Percentiles rank a stretch among this genome's conserved stretches.
These are phyloP conservation scores for Yarrowia galli DNA, from an alignment of 1,139 yeast genomes.

Conservation along the genomic window DNA sequence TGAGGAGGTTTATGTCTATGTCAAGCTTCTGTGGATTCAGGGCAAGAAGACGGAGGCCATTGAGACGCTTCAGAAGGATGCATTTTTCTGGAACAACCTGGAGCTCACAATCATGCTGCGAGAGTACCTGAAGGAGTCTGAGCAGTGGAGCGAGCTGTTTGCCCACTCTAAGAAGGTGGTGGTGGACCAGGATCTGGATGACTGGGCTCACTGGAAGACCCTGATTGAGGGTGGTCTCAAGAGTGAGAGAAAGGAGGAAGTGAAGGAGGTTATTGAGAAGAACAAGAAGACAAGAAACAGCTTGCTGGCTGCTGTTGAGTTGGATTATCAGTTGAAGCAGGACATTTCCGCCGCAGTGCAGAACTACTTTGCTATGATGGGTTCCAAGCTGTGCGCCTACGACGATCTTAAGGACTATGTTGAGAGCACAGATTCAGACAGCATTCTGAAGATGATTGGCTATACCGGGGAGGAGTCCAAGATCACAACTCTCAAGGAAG, in stretches of 20 bases:
- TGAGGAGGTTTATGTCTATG: slow-evolving; percentile 67
- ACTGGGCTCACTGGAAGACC: slow-evolving; percentile 52
- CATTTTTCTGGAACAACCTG: slow-evolving; percentile 58
- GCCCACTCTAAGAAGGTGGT: slow-evolving; percentile 46
- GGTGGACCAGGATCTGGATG: slow-evolving; percentile 46
- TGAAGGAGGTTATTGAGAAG: slow-evolving; percentile 47
- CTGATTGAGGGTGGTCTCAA: slow-evolving; percentile 57
- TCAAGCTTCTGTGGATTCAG: slow-evolving; percentile 55
- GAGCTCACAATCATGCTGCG: slow-evolving; percentile 64
- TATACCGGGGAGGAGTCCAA: slow-evolving; percentile 41
- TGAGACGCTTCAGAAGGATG: slow-evolving; percentile 49
- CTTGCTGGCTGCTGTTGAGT: slow-evolving; percentile 61
- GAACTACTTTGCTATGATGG: slow-evolving; percentile 56
- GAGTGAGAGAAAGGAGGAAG: slow-evolving; percentile 45
- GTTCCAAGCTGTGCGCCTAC: slow-evolving; percentile 66
- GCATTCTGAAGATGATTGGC: slow-evolving; percentile 31
- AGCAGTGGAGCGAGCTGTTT: slow-evolving; percentile 57
- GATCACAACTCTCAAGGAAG: slow-evolving; percentile 49
- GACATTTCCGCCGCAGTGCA: slow-evolving; percentile 49
- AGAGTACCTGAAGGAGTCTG: slow-evolving; percentile 54
- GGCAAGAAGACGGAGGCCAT: slow-evolving; percentile 51
- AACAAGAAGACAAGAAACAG: slow-evolving; percentile 61
- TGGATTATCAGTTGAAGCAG: slow-evolving; percentile 46
- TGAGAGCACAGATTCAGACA: slow-evolving; percentile 36
- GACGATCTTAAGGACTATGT: slow-evolving; percentile 60